These are phyloP conservation scores for Pseudisothecium myosuroides DNA, from an alignment of 225 moss, liverwort and hornwort genomes.

Conservation along the genomic window DNA sequence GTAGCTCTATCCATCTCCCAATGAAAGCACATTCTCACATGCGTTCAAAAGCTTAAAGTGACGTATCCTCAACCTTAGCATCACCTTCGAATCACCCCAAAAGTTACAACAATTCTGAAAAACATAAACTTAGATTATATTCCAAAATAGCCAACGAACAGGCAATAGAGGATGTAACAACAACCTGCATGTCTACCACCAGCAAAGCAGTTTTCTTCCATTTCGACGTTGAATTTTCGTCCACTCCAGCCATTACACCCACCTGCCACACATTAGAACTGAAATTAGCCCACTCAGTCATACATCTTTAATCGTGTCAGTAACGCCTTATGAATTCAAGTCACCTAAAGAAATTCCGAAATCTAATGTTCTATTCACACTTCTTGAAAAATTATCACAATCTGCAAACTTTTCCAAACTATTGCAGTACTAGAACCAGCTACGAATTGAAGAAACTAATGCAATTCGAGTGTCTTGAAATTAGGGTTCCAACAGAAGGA, in stretches of 20 bases:
- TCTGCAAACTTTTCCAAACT: neutral
- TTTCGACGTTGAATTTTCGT: slow-evolving; percentile 13
- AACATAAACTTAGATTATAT: neutral
- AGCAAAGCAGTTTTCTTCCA: slow-evolving; percentile 79
- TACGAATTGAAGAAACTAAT: neutral
- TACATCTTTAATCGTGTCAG: neutral
- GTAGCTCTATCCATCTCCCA: neutral
- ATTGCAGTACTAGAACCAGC: neutral
- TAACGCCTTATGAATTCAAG: neutral
- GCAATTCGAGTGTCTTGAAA: neutral
- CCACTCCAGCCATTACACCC: slow-evolving; percentile 24
- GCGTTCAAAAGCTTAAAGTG: neutral
- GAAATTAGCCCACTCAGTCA: neutral
- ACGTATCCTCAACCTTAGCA: neutral
- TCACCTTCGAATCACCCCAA: neutral
- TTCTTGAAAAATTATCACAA: neutral
- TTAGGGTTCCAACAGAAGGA: neutral
- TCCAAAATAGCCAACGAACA: neutral
- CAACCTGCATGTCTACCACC: slow-evolving; percentile 94
- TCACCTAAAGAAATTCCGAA: neutral
- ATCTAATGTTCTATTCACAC: neutral
- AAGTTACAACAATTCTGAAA: neutral
- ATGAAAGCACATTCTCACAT: neutral
- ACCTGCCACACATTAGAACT: neutral
- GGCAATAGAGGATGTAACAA: neutral